Conservation (phyloP, 1,284 basidiomycete species). For the Schizophyllum amplum region DNA sequence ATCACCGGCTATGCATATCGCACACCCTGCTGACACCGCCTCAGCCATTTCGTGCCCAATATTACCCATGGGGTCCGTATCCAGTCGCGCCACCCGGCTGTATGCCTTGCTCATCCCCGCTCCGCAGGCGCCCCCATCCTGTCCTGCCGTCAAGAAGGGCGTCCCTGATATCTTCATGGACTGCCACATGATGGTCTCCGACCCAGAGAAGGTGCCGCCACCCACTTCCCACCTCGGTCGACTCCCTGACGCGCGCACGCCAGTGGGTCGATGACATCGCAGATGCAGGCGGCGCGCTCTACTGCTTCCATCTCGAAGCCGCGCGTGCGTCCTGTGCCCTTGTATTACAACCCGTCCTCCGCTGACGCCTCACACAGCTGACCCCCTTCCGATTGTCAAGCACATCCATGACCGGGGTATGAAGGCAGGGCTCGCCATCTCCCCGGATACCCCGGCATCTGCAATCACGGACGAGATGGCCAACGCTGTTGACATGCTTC, state of each 20-base stretch:
- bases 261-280: conserved; percentile 97
- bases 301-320: conserved; percentile 98
- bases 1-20: conserved; percentile 11
- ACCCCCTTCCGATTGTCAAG: conserved; percentile 68
- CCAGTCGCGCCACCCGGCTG: not conserved
- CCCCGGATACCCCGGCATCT: conserved; percentile 82
- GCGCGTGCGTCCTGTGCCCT: conserved; percentile 50
- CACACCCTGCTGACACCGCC: not conserved
- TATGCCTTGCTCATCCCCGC: conserved; percentile 7
- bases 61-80: conserved; percentile 85
- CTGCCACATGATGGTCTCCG: conserved; percentile 99
- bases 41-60: conserved; percentile 96
- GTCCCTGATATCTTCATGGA: conserved; percentile 98
- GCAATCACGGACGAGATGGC: conserved; percentile 82
- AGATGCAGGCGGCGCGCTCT: conserved; percentile 88
- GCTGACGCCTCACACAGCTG: conserved; percentile 36
- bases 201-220: conserved; percentile 75
- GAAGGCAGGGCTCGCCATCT: conserved; percentile 92
- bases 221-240: conserved; percentile 3
- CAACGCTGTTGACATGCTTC: conserved; percentile 80
- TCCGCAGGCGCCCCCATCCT: conserved; percentile 81
- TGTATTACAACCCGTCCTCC: conserved; percentile 1
- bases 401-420: conserved; percentile 72
- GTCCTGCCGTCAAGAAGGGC: conserved; percentile 78
- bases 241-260: not conserved